phyloP scores from a whole-genome alignment of 2,329 filamentous ascomycete genomes.

The Aspergillus sp. region DNA sequence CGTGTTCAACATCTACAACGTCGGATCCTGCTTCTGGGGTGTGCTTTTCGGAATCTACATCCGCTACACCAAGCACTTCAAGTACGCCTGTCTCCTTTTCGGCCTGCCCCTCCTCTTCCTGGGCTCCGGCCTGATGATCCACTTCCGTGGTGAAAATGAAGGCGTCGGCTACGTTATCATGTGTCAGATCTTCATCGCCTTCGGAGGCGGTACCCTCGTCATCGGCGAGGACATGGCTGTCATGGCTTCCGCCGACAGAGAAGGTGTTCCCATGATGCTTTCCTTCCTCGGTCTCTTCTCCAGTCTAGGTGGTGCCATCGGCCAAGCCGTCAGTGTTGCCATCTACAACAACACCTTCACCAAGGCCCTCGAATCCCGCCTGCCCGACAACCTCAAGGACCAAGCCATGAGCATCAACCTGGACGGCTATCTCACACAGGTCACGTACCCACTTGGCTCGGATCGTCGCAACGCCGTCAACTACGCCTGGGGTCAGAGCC shows the following conservation, averaged over 20 bases:
- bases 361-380: conserved; percentile 37
- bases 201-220: conserved; percentile 55
- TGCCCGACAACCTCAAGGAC: conserved; percentile 20
- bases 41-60: conserved; percentile 52
- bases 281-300: conserved; percentile 36
- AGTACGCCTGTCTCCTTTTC: conserved; percentile 52
- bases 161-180: conserved; percentile 54
- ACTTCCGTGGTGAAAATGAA: conserved; percentile 53
- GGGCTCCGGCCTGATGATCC: conserved; percentile 56
- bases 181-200: conserved; percentile 58
- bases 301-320: conserved; percentile 38
- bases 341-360: conserved; percentile 63
- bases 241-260: conserved; percentile 55
- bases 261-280: conserved; percentile 51
- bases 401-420: conserved; percentile 22
- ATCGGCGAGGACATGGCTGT: conserved; percentile 60
- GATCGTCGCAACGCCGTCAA: conserved; percentile 35
- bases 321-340: conserved; percentile 28
- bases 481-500: conserved; percentile 39
- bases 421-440: conserved; percentile 26
- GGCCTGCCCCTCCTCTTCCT: conserved; percentile 54
- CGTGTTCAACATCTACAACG: conserved; percentile 53
- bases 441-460: conserved; percentile 29
- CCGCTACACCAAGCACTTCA: conserved; percentile 52
- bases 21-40: conserved; percentile 54